These are phyloP conservation scores for Stenocarpella maydis DNA, from an alignment of 2,329 filamentous ascomycete genomes.

Conservation along the genomic window DNA sequence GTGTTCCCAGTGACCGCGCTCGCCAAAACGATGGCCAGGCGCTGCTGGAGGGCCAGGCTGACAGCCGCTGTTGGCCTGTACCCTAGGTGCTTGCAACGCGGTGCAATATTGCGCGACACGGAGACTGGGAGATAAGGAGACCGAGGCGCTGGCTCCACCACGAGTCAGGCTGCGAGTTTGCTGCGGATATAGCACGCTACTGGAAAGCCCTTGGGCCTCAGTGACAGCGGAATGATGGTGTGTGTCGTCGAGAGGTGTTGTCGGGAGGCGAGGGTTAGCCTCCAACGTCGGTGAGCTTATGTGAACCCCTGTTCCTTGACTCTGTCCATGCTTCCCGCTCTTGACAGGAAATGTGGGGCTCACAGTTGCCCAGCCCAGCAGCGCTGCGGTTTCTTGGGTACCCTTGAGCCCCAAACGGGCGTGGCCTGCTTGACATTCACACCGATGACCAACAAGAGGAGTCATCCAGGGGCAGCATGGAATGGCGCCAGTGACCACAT, in stretches of 20 bases:
- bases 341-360: slow-evolving; percentile 37
- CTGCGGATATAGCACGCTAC: too few relatives aligned
- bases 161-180: not conserved
- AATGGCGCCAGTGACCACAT: not conserved
- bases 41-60: not conserved
- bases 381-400: slow-evolving; percentile 3
- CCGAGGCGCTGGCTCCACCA: not conserved
- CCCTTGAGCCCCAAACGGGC: slow-evolving; percentile 25
- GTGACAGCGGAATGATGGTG: not conserved
- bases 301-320: slow-evolving; percentile 28
- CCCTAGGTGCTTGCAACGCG: slow-evolving; percentile 8
- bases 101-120: slow-evolving; percentile 5
- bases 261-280: slow-evolving; percentile 6
- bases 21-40: not conserved
- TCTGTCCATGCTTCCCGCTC: slow-evolving; percentile 26
- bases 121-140: not conserved
- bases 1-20: slow-evolving; percentile 22
- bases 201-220: not conserved
- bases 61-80: slow-evolving; percentile 5
- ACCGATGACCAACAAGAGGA: not conserved
- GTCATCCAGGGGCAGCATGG: not conserved
- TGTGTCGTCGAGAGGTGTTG: slow-evolving; percentile 20
- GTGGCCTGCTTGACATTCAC: not conserved
- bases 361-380: not conserved
- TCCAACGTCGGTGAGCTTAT: slow-evolving; percentile 22